These are phyloP conservation scores for Beauveria varroae DNA, from an alignment of 2,329 filamentous ascomycete genomes.

Conservation along the genomic window DNA sequence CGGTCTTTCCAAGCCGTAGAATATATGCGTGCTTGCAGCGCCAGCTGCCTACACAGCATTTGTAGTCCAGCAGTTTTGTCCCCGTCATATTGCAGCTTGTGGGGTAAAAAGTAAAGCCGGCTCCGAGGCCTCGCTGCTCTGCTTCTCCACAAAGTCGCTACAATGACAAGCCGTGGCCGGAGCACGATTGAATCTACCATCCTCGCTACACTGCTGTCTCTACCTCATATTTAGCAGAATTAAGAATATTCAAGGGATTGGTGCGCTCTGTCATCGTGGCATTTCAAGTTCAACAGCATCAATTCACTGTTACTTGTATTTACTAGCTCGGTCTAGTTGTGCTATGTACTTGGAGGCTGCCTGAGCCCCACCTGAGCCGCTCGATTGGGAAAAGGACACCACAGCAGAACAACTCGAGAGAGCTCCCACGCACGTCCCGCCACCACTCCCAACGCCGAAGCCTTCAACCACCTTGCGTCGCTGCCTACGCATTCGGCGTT, in stretches of 20 bases:
- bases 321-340: background rate
- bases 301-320: no score
- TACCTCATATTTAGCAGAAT: background rate
- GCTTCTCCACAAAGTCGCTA: background rate
- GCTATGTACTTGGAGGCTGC: background rate
- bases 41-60: no score
- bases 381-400: constrained; percentile 12
- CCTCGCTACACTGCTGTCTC: no score
- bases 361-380: constrained; percentile 2
- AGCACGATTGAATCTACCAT: no score
- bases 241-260: no score
- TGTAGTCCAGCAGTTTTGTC: background rate
- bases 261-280: no score
- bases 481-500: constrained; percentile 9
- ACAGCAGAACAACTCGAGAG: constrained; percentile 8
- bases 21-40: no score
- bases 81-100: background rate
- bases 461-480: constrained; percentile 1
- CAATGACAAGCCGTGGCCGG: background rate
- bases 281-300: no score
- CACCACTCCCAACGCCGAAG: constrained; percentile 8
- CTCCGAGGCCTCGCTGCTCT: background rate
- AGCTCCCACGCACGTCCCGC: constrained; percentile 11
- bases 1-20: no score
- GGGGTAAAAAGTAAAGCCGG: constrained; percentile 11